Percentiles rank a stretch among this genome's conserved stretches.
phyloP scores from a whole-genome alignment of 768 basidiomycete species.

The Tulasnella sp. region DNA sequence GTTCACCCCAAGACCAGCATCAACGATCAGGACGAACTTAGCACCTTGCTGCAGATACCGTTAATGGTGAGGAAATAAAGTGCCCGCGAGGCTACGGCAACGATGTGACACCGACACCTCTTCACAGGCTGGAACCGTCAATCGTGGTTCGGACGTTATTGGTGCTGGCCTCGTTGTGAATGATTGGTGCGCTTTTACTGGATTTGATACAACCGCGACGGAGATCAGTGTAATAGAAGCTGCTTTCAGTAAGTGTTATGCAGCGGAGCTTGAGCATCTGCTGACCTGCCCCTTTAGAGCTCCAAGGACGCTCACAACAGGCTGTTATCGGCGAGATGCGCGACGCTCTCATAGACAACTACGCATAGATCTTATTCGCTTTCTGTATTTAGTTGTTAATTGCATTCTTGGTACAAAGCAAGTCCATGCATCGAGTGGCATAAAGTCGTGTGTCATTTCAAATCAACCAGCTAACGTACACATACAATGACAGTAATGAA shows the following conservation, averaged over 20 bases:
- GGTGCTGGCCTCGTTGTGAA: conserved; percentile 98
- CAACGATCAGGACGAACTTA: conserved; percentile 97
- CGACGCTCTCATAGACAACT: conserved; percentile 87
- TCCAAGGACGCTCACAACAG: conserved; percentile 80
- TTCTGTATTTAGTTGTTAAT: background rate
- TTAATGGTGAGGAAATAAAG: conserved; percentile 70
- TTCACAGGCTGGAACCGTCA: conserved; percentile 90
- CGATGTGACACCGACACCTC: background rate
- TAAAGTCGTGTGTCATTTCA: conserved; percentile 21
- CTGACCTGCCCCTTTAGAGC: conserved; percentile 53
- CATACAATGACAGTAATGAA: background rate
- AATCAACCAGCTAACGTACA: conserved; percentile 2
- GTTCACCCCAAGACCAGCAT: conserved; percentile 98
- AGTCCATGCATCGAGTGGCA: background rate
- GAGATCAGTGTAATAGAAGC: conserved; percentile 99
- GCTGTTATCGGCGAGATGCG: conserved; percentile 92
- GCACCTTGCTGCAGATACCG: conserved; percentile 89
- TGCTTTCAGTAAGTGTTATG: conserved; percentile 77
- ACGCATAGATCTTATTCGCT: conserved; percentile 57
- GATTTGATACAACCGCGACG: conserved; percentile 98
- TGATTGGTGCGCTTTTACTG: conserved; percentile 99
- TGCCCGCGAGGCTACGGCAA: background rate
- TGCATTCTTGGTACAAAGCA: conserved; percentile 5
- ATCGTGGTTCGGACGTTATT: conserved; percentile 96
- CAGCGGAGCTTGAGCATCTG: background rate